Evolutionary conservation across 441 rosid genomes (phyloP), one percentile per base, ranked within the genome.

Genomic region (Heliophila coronopifolia): DNA sequence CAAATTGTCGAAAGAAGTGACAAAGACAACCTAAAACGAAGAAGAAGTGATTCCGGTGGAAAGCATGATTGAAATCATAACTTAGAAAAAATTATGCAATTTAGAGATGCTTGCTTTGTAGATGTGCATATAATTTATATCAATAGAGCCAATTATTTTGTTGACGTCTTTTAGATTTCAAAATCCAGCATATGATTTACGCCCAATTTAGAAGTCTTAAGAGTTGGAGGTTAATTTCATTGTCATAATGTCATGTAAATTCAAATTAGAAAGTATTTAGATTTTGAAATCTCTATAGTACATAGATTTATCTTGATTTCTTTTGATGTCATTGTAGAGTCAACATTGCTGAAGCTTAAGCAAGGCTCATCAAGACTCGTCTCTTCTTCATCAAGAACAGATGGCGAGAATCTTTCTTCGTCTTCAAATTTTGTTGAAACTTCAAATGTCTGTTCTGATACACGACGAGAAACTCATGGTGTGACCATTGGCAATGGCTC

Each of bases 331-430:
- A 15, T 15, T 62, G 50, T 24, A 84, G 94, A 87, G 68, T 61
- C 83, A 12, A 87, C 96, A 9, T 65, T 87, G 30, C 41, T 80
- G 52, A 87, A 78, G 88, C 94, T 87, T 28, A 81, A 76, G 65
- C 60, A 49, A 43, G 96, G 94, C n/a, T n/a, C n/a, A 33, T 77
- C 94, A 48, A 80, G 54, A 38, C 71, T 72, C 0, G 77, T 56
- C 11, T n/a, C n/a, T n/a, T 50, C 38, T 56, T 23, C 60, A 0
- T 32, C 52, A 1, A 59, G 34, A 10, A 61, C 36, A 27, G 80
- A 60, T 33, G 32, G 37, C 8, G 66, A 59, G 38, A 32, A 40
- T 65, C 40, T 13, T 20, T 40, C 74, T 5, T 33, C 40, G 37
- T 36, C 46, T 2, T 27, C 63, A n/a, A n/a, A n/a, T n/a, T n/a